Conservation (phyloP, 768 basidiomycete species). For the Leucogyrophana mollusca region DNA sequence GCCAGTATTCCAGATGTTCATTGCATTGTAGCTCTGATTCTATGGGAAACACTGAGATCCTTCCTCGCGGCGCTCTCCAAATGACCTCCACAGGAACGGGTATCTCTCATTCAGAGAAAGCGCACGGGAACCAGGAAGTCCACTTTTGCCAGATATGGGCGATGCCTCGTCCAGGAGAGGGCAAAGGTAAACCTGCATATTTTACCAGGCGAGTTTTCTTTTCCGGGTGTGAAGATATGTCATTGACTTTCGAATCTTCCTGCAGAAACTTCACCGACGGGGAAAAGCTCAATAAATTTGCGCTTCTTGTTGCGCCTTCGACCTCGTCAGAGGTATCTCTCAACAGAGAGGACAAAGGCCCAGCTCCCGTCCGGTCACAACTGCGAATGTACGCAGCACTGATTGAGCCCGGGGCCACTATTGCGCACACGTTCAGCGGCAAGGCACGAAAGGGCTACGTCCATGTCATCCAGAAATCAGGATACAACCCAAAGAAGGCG, state of each 20-base stretch:
- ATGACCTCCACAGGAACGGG: conserved; percentile 92
- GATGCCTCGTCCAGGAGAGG: conserved; percentile 36
- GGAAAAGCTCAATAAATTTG: conserved; percentile 75
- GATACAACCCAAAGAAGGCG: conserved; percentile 63
- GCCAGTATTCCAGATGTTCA: not conserved
- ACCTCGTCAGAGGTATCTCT: conserved; percentile 53
- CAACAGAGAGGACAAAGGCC: conserved; percentile 68
- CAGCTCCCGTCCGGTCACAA: conserved; percentile 75
- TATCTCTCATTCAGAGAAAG: conserved; percentile 78
- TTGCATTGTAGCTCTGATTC: conserved; percentile 67
- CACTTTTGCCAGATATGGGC: conserved; percentile 78
- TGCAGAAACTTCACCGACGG: conserved; percentile 72
- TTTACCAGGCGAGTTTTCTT: conserved; percentile 60
- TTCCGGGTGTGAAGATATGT: not conserved
- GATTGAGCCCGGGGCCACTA: conserved; percentile 51
- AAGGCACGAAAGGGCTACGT: conserved; percentile 69
- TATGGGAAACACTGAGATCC: conserved; percentile 87
- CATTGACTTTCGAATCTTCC: not conserved
- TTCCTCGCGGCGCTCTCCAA: conserved; percentile 87
- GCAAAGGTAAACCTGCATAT: conserved; percentile 59
- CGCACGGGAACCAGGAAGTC: conserved; percentile 43
- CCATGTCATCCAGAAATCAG: conserved; percentile 83
- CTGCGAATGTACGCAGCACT: conserved; percentile 76
- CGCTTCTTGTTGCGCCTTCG: conserved; percentile 74
- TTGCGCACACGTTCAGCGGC: conserved; percentile 48